Evolutionary conservation across 2,329 filamentous ascomycete genomes (phyloP).

Genomic region (Hortaea werneckii): DNA sequence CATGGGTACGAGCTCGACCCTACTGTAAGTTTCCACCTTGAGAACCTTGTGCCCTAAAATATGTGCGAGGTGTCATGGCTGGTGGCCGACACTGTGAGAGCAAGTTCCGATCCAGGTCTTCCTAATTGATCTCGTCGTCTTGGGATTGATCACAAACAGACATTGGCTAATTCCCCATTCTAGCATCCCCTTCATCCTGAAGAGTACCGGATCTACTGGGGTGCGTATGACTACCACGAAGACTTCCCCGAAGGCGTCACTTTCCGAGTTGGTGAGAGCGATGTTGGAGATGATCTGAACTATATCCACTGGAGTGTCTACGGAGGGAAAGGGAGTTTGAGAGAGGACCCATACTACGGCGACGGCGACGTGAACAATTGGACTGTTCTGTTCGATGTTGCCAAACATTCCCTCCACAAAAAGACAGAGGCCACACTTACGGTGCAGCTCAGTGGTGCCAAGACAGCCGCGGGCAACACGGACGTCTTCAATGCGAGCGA

Average conservation of each 20-base stretch:
- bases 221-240: slow-evolving; percentile 46
- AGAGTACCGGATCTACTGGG: slow-evolving; percentile 55
- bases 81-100: no score
- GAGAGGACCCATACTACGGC: slow-evolving; percentile 34
- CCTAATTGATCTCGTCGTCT: no score
- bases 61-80: no score
- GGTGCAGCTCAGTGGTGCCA: slow-evolving; percentile 52
- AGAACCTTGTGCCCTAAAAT: no score
- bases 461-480: slow-evolving; percentile 53
- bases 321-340: slow-evolving; percentile 43
- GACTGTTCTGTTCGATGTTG: slow-evolving; percentile 46
- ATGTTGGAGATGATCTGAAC: slow-evolving; percentile 45
- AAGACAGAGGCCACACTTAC: slow-evolving; percentile 47
- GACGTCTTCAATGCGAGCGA: slow-evolving; percentile 47
- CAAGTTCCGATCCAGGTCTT: no score
- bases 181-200: slow-evolving; percentile 41
- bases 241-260: slow-evolving; percentile 51
- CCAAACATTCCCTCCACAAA: slow-evolving; percentile 30
- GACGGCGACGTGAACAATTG: slow-evolving; percentile 46
- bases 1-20: slow-evolving; percentile 45
- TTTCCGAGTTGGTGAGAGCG: slow-evolving; percentile 46
- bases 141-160: no score
- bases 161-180: no score
- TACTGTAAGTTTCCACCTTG: slow-evolving; percentile 9
- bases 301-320: slow-evolving; percentile 59